These are phyloP conservation scores for Pythium oligandrum DNA, from an alignment of 352 stramenopile species.

Conservation along the genomic window DNA sequence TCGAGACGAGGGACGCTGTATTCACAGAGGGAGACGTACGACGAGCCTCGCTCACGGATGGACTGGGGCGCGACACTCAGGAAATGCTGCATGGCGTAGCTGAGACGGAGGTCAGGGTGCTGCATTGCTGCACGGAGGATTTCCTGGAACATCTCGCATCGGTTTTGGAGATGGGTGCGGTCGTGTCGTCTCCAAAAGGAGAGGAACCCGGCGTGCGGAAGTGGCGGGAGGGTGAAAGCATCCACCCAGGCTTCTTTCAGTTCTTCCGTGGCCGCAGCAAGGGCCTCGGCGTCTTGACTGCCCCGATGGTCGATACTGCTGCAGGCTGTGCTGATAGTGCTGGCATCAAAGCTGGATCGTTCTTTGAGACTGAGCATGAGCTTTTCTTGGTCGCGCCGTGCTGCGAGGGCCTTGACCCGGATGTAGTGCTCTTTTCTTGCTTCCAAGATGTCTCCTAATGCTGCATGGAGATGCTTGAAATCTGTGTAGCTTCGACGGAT, in stretches of 20 bases:
- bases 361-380: neutral
- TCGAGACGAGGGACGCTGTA: slow-evolving; percentile 71
- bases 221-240: slow-evolving; percentile 57
- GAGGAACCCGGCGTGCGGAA: slow-evolving; percentile 68
- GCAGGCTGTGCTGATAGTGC: too few species aligned
- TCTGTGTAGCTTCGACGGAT: slow-evolving; percentile 83
- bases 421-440: slow-evolving; percentile 52
- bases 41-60: slow-evolving; percentile 63
- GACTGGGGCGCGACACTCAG: slow-evolving; percentile 52
- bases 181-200: slow-evolving; percentile 83
- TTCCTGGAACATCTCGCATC: slow-evolving; percentile 68
- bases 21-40: slow-evolving; percentile 75
- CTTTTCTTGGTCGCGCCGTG: neutral
- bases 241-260: slow-evolving; percentile 51
- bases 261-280: neutral
- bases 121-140: slow-evolving; percentile 46
- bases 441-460: slow-evolving; percentile 64
- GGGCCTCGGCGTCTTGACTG: neutral
- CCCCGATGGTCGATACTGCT: too few species aligned
- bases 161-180: slow-evolving; percentile 60
- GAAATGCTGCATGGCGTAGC: slow-evolving; percentile 37
- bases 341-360: neutral
- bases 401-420: slow-evolving; percentile 5
- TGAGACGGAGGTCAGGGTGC: slow-evolving; percentile 29
- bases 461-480: slow-evolving; percentile 72